A percentile compares a stretch with the other conserved stretches of the same genome.
Conservation (phyloP, 2,329 filamentous ascomycete genomes). For the Aureobasidium sp. region DNA sequence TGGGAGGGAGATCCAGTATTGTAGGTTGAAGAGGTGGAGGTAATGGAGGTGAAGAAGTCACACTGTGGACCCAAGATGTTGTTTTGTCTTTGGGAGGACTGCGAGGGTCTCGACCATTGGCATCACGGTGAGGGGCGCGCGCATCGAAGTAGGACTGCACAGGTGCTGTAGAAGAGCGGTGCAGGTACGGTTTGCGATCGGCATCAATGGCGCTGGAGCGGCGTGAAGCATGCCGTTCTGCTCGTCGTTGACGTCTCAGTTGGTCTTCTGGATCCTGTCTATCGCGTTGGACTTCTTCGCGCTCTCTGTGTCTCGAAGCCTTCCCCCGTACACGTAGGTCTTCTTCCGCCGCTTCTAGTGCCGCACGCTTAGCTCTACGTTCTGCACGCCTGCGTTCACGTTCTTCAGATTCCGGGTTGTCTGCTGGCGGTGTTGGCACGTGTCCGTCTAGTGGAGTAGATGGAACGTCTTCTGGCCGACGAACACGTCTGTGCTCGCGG, state of each 20-base stretch:
- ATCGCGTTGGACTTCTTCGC: conserved; percentile 27
- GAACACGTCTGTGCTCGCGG: conserved; percentile 31
- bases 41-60: conserved; percentile 40
- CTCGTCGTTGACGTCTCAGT: conserved; percentile 9
- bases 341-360: conserved; percentile 34
- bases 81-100: conserved; percentile 39
- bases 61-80: conserved; percentile 42
- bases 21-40: conserved; percentile 41
- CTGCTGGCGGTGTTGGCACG: conserved; percentile 21
- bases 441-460: conserved; percentile 22
- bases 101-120: conserved; percentile 25
- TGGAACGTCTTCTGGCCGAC: conserved; percentile 25
- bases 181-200: conserved; percentile 25
- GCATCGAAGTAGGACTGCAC: conserved; percentile 39
- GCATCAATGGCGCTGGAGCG: conserved; percentile 9
- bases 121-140: conserved; percentile 33
- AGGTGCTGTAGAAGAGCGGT: conserved; percentile 29
- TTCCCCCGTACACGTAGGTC: conserved; percentile 29
- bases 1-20: conserved; percentile 37
- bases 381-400: conserved; percentile 27
- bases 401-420: conserved; percentile 26
- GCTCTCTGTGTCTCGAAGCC: conserved; percentile 22
- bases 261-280: conserved; percentile 6
- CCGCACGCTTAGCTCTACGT: conserved; percentile 30
- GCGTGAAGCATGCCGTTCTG: conserved; percentile 24